Base-by-base conservation (phyloP, 257 asterid genomes). In the Primulina tabacum region DNA sequence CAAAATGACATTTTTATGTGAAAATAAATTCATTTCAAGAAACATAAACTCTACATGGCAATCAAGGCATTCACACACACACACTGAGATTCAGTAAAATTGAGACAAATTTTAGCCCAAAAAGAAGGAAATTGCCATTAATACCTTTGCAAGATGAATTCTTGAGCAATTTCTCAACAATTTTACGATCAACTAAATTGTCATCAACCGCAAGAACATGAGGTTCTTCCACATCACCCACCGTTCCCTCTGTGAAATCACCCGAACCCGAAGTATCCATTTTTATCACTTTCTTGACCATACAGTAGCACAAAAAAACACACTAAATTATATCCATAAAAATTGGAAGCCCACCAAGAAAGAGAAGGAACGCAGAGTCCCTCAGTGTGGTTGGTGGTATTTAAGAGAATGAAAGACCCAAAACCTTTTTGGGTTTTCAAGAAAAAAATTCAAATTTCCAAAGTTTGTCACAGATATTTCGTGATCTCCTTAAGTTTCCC, bases 131-230 rank as follows among this genome's bases (percentile, higher is more conserved):
- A 50, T 17, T 17, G 20, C 8, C 9, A 10, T 33, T 73, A 24
- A 24, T 24, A 87, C 94, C 94, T 85, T 53, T 83, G 82, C 89
- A 87, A 80, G 94, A 87, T 11, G 89, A 85, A 60, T 68, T 83
- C 73, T 75, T 80, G 80, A 87, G 89, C 73, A 87, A 69, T 66
- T 69, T 87, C 53, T 87, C 94, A 0, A 85, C 88, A 55, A 87
- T 69, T 70, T 70, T 85, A 24, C 94, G 83, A 67, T 87, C 94
- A 35, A 85, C 37, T 62, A 80, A 71, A 72, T 80, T 87, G 77
- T 87, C 90, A 76, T 87, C 94, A 30, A 87, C 90, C 17, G 90
- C 94, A 53, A 87, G 79, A 62, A 87, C 89, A 75, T 87, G 94
- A 6, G 78, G 86, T 71, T 79, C 86, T 40, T 75, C 86, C 34